A percentile compares a stretch with the other conserved stretches of the same genome.
These are phyloP conservation scores for Borealophlyctis nickersoniae DNA, from an alignment of 192 early-diverging fungal genomes.

Conservation along the genomic window DNA sequence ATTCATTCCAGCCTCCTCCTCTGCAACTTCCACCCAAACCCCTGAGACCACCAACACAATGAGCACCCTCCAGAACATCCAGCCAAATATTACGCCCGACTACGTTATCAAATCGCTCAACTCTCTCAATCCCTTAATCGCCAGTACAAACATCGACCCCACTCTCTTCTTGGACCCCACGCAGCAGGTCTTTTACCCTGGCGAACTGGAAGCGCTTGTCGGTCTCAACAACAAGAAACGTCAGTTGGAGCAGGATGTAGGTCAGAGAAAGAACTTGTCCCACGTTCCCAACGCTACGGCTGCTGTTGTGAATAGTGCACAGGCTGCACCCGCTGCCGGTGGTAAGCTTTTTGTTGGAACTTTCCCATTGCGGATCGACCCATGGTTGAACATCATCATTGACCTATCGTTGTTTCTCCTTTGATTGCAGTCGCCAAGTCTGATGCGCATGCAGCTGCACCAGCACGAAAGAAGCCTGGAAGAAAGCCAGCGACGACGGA, in stretches of 20 bases:
- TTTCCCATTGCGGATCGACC: neutral
- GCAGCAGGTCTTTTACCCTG: neutral
- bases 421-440: neutral
- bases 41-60: no score
- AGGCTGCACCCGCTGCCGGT: slow-evolving; percentile 10
- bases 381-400: neutral
- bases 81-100: no score
- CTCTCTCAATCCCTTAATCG: no score
- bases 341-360: neutral
- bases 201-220: neutral
- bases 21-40: no score
- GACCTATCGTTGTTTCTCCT: neutral
- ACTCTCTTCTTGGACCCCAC: no score
- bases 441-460: neutral
- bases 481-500: slow-evolving; percentile 40
- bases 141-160: no score
- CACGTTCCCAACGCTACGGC: slow-evolving; percentile 2
- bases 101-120: no score
- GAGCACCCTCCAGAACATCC: no score
- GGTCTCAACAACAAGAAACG: neutral
- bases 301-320: neutral
- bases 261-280: slow-evolving; percentile 22
- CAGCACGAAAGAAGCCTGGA: slow-evolving; percentile 37
- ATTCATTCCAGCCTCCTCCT: no score
- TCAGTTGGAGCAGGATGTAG: slow-evolving; percentile 1